Conservation (phyloP, 352 stramenopile genomes). For the Pythium aristosporum region DNA sequence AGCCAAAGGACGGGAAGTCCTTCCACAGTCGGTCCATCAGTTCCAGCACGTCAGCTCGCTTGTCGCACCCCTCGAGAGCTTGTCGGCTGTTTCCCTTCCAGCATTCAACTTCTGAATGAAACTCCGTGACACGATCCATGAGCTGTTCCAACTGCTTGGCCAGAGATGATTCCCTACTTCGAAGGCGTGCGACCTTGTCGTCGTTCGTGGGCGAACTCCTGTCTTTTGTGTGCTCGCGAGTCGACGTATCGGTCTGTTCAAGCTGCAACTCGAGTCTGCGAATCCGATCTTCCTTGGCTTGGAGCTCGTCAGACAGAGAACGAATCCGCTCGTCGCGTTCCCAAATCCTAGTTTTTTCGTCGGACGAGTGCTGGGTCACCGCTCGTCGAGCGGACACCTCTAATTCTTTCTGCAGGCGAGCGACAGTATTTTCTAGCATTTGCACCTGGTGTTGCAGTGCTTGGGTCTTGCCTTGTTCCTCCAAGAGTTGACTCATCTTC, state of each 20-base stretch:
- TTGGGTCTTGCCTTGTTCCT: slow-evolving; percentile 67
- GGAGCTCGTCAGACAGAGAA: slow-evolving; percentile 34
- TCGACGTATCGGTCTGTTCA: slow-evolving; percentile 17
- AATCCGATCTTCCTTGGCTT: slow-evolving; percentile 34
- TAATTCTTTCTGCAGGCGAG: slow-evolving; percentile 28
- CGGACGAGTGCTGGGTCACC: background rate
- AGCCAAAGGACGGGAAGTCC: slow-evolving; percentile 49
- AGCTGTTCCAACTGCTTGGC: slow-evolving; percentile 44
- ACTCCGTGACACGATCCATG: slow-evolving; percentile 40
- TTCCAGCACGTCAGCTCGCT: slow-evolving; percentile 29
- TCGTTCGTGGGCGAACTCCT: slow-evolving; percentile 4
- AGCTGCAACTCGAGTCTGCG: slow-evolving; percentile 39
- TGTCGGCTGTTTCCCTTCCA: slow-evolving; percentile 58
- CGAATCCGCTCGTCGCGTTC: slow-evolving; percentile 34
- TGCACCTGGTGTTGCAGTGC: slow-evolving; percentile 47
- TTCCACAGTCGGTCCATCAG: slow-evolving; percentile 51
- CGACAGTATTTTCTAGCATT: slow-evolving; percentile 36
- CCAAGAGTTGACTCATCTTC: slow-evolving; percentile 65
- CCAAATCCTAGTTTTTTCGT: slow-evolving; percentile 5
- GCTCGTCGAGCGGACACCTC: slow-evolving; percentile 17
- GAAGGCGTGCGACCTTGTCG: slow-evolving; percentile 8
- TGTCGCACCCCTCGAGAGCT: slow-evolving; percentile 35
- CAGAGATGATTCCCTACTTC: slow-evolving; percentile 24
- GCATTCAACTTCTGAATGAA: slow-evolving; percentile 43
- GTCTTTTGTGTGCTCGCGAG: slow-evolving; percentile 6